These are phyloP conservation scores for Ceratocystis eucalypticola DNA, from an alignment of 2,329 filamentous ascomycete species.

Conservation along the genomic window DNA sequence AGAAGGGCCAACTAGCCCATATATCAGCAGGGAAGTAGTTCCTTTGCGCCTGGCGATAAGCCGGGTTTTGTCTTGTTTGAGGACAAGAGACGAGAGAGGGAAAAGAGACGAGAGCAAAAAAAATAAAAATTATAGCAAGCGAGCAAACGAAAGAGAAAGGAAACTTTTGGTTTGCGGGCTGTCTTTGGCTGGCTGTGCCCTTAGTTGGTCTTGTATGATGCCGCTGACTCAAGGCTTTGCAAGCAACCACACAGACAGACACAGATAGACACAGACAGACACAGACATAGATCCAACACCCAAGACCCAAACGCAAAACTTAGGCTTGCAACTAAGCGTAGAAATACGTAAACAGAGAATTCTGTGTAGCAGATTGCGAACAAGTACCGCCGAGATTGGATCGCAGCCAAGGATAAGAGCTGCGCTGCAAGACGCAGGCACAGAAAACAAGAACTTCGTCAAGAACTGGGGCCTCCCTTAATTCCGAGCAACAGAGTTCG, in stretches of 20 bases:
- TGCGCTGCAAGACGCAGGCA: not conserved
- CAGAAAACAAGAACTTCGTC: not conserved
- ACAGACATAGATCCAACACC: not conserved
- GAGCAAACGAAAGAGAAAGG: not conserved
- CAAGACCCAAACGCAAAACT: too few relatives aligned
- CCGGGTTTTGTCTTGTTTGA: not conserved
- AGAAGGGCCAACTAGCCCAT: not conserved
- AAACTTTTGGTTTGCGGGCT: not conserved
- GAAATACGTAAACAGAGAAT: not conserved
- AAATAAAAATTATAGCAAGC: not conserved
- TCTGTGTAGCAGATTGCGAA: not conserved
- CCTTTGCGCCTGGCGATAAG: slow-evolving; percentile 2
- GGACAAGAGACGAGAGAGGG: not conserved
- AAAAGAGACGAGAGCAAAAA: not conserved
- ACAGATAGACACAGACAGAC: not conserved
- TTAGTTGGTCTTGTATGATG: not conserved
- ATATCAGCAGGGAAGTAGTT: not conserved
- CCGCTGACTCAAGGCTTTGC: not conserved
- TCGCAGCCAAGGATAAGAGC: not conserved
- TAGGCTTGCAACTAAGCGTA: too few relatives aligned
- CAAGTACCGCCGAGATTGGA: not conserved
- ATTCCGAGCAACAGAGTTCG: not conserved
- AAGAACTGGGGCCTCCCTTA: not conserved
- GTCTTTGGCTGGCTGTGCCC: too few relatives aligned
- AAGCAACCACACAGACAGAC: slow-evolving; percentile 2